Evolutionary conservation across 2,329 filamentous ascomycete genomes (phyloP).

Genomic region (Claviceps sp.): DNA sequence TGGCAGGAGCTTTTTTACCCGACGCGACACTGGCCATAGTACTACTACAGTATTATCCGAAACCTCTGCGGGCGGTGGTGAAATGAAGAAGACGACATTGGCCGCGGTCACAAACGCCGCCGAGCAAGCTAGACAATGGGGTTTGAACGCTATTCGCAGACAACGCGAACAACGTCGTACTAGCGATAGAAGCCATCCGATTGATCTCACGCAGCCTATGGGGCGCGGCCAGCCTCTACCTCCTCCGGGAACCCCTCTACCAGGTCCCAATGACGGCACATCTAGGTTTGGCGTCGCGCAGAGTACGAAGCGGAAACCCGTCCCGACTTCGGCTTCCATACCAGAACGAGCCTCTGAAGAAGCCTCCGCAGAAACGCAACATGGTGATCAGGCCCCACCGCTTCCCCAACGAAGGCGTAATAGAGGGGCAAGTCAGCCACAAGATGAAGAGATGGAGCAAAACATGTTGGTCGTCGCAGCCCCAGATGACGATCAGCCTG

Average conservation of each 20-base stretch:
- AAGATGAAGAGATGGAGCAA: conserved; percentile 28
- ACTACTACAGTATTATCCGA: conserved; percentile 20
- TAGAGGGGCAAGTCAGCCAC: conserved; percentile 20
- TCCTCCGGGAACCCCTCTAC: conserved; percentile 67
- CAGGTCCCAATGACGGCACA: conserved; percentile 46
- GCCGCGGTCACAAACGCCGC: conserved; percentile 43
- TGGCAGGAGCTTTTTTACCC: conserved; percentile 26
- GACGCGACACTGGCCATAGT: conserved; percentile 22
- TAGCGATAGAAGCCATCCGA: conserved; percentile 17
- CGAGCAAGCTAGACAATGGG: conserved; percentile 44
- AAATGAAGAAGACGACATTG: conserved; percentile 35
- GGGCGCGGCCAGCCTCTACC: conserved; percentile 72
- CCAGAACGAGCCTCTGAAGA: conserved; percentile 10
- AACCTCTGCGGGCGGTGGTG: conserved; percentile 20
- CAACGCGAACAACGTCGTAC: conserved; percentile 29
- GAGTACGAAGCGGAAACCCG: conserved; percentile 51
- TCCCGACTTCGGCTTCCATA: conserved; percentile 36
- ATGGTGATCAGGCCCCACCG: conserved; percentile 26
- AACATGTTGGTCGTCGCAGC: conserved; percentile 51
- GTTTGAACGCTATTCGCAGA: conserved; percentile 41
- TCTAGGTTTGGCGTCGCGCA: conserved; percentile 43
- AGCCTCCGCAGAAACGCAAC: conserved; percentile 9
- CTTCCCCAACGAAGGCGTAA: conserved; percentile 32
- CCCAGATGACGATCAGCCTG: conserved; percentile 47
- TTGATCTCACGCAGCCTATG: conserved; percentile 54